Conservation (phyloP, 257 asterid genomes). For the Solanum pennellii region DNA sequence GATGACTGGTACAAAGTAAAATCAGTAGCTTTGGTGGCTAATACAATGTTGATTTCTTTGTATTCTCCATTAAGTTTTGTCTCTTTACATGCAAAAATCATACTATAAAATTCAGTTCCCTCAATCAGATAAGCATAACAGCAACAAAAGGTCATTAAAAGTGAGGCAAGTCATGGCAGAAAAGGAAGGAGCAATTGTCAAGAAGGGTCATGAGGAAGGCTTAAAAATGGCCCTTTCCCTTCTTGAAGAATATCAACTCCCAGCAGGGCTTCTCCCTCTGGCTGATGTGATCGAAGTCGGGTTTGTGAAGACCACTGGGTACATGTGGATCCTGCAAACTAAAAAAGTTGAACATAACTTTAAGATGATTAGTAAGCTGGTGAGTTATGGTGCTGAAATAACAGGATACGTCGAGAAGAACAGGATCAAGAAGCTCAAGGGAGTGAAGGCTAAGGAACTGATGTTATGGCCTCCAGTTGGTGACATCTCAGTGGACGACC, state of each 20-base stretch:
- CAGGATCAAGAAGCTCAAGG: conserved; percentile 62
- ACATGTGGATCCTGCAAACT: conserved; percentile 67
- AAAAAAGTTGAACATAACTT: conserved; percentile 57
- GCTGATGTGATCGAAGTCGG: conserved; percentile 66
- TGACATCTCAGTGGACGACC: conserved; percentile 32
- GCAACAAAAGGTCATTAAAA: neutral
- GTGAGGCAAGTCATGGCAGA: conserved; percentile 37
- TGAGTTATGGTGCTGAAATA: conserved; percentile 37
- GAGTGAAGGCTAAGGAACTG: conserved; percentile 67
- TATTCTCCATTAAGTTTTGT: neutral
- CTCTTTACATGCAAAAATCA: neutral
- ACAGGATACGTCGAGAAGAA: conserved; percentile 48
- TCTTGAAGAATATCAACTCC: conserved; percentile 60
- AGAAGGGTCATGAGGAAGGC: conserved; percentile 48
- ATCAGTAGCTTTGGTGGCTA: neutral
- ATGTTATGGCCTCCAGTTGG: conserved; percentile 70
- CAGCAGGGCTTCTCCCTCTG: conserved; percentile 65
- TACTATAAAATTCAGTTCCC: neutral
- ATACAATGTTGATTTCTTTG: neutral
- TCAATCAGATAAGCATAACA: neutral
- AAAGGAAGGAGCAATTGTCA: conserved; percentile 52
- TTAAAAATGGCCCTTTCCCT: conserved; percentile 38
- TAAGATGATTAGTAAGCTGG: conserved; percentile 62
- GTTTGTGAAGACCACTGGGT: conserved; percentile 47
- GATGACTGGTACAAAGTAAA: neutral